phyloP scores from a whole-genome alignment of 352 stramenopile genomes.

The Globisporangium canariense region DNA sequence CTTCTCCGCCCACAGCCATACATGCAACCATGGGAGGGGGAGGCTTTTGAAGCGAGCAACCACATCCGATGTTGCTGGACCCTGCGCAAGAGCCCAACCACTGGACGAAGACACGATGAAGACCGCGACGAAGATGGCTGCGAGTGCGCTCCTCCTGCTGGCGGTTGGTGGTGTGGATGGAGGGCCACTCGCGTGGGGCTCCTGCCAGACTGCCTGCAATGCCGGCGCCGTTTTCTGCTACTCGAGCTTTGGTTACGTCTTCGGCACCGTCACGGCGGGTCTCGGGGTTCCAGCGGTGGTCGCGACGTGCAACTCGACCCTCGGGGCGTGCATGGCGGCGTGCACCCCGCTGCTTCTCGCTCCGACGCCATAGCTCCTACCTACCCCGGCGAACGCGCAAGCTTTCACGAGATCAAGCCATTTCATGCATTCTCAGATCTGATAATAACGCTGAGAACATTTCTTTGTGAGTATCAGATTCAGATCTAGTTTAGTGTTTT shows the following conservation, averaged over 20 bases:
- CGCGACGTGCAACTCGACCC: conserved; percentile 25
- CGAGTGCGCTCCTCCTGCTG: not conserved
- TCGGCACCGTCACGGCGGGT: conserved; percentile 32
- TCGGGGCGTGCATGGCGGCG: conserved; percentile 35
- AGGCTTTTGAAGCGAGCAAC: too few species aligned
- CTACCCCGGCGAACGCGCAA: too few species aligned
- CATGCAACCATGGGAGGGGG: too few species aligned
- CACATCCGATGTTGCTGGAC: not conserved
- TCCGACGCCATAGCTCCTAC: not conserved
- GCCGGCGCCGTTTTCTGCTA: conserved; percentile 36
- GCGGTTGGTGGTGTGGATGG: not conserved
- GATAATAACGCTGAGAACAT: not conserved
- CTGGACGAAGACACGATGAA: not conserved
- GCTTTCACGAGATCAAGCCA: not conserved
- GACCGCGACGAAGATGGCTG: not conserved
- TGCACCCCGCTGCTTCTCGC: conserved; percentile 20
- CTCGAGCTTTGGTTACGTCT: conserved; percentile 25
- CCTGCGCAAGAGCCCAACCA: not conserved
- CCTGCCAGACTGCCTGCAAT: conserved; percentile 42
- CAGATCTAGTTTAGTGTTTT: not conserved
- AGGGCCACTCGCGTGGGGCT: not conserved
- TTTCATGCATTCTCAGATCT: not conserved
- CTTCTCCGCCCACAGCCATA: not conserved
- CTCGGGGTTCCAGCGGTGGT: conserved; percentile 13
- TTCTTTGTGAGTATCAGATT: not conserved